These are phyloP conservation scores for Marsdenia floribunda DNA, from an alignment of 257 asterid species.

Conservation along the genomic window DNA sequence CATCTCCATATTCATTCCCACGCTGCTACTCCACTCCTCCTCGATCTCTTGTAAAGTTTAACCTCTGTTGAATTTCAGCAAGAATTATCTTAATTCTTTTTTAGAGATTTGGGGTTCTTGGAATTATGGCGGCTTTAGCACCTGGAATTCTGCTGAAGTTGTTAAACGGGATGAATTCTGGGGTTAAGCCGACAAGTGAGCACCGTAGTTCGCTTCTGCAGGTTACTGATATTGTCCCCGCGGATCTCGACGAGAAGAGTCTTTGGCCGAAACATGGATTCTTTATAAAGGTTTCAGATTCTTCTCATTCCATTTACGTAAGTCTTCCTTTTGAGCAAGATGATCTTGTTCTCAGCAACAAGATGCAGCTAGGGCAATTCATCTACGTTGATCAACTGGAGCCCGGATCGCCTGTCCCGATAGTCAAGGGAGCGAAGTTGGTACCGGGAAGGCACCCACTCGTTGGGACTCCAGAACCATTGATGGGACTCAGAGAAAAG, in stretches of 20 bases:
- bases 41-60: neutral
- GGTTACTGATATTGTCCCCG: constrained; percentile 88
- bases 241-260: constrained; percentile 82
- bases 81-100: constrained; percentile 6
- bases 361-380: constrained; percentile 82
- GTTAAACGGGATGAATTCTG: constrained; percentile 63
- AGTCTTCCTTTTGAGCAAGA: constrained; percentile 83
- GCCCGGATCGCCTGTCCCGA: constrained; percentile 88
- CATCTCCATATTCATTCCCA: neutral
- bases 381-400: constrained; percentile 71
- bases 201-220: constrained; percentile 77
- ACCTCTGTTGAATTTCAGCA: neutral
- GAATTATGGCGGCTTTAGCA: constrained; percentile 65
- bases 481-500: constrained; percentile 67
- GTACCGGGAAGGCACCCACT: constrained; percentile 83
- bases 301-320: constrained; percentile 76
- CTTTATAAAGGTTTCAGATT: constrained; percentile 77
- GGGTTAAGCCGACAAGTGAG: constrained; percentile 76
- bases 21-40: neutral
- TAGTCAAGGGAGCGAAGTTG: constrained; percentile 67
- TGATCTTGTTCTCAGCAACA: constrained; percentile 86
- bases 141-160: constrained; percentile 83
- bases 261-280: constrained; percentile 79
- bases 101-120: neutral
- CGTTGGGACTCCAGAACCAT: constrained; percentile 84